Evolutionary conservation across 1,284 basidiomycete genomes (phyloP), one percentile per base, ranked within the genome.

Genomic region (Trametes sp.): DNA sequence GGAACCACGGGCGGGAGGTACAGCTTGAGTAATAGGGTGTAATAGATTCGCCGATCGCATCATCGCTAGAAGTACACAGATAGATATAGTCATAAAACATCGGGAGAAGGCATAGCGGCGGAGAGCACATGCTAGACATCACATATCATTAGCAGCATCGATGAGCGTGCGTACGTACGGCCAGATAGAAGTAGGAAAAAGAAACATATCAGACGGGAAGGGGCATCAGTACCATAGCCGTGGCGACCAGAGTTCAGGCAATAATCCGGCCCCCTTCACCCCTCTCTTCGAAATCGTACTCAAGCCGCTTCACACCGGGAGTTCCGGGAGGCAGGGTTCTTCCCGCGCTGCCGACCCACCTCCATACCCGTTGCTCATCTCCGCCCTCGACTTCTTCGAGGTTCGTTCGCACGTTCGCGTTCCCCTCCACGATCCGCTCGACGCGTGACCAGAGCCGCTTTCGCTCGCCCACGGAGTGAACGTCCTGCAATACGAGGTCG

Each of bases 371-470:
- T 75, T 88, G 83, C 78, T 94, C 92, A 73, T 94, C 92, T n/a
- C 92, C 97, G 54, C 95, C 96, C 64, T 84, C 83, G 50, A 94
- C 86, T 78, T 98, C 96, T 74, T 94, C 92, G 65, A 97, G 83
- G 74, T 94, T 92, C 28, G 90, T 89, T 59, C 94, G 87, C 21
- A 99, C 94, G 77, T 99, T 99, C 21, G 95, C 88, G 78, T 99
- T 99, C 58, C 87, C 88, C 78, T 99, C 97, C 1, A 99, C 94
- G 49, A 96, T 80, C 52, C 84, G 87, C 73, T 94, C 92, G 45
- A 99, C 98, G 62, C 86, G 85, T 51, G 86, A 82, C 98, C 98
- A 99, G 35, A 98, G 72, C 36, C 87, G 81, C 61, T 87, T 84
- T 51, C 96, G 85, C 31, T 80, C 79, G 8, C 83, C 74, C 16